Base-by-base conservation (phyloP, 108 stramenopile genomes). In the Asterionellopsis glacialis region DNA sequence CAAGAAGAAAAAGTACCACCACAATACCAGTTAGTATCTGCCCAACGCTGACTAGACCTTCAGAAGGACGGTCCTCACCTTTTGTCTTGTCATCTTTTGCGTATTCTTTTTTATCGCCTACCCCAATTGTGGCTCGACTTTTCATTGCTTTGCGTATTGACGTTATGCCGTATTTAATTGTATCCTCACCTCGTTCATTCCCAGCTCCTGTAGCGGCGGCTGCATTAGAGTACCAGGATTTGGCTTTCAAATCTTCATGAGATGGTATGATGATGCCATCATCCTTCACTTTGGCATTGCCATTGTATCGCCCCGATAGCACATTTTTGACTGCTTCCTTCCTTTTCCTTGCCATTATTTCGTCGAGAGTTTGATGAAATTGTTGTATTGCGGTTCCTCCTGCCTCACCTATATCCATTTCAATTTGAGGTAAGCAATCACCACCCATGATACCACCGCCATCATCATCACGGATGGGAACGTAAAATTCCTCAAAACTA, bases 161-260 rank as follows among this genome's bases (percentile, higher is more conserved):
- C 3, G 21, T 27, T n/a, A 54, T n/a, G 25, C 52, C 19, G 15
- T 27, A n/a, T 22, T 22, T 27, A 11, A 54, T 22, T 15, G 52
- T 25, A 27, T 54, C 52, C 52, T 54, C 3, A 5, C 47, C 47
- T 5, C 47, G 47, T 21, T 48, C 47, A 21, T 48, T 48, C 9
- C 47, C 47, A 48, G 47, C 47, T 4, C 47, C 47, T 19, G 47
- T 9, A 4, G 47, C 47, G 19, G 47, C 47, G 21, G 47, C 47
- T 16, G 47, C 47, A 48, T 48, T 16, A 9, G 47, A 9, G 21
- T 48, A 48, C 47, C 47, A 48, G 1, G 47, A 48, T 21, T 19
- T 19, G 21, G 16, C 2, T 21, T 19, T 48, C 47, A 19, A 16
- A 16, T 48, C 21, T 16, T 48, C 47, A 9, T 48, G 33, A 33